A percentile compares a stretch with the other conserved stretches of the same genome.
phyloP scores from a whole-genome alignment of 495 filamentous ascomycete species.

The Daldinia loculata region DNA sequence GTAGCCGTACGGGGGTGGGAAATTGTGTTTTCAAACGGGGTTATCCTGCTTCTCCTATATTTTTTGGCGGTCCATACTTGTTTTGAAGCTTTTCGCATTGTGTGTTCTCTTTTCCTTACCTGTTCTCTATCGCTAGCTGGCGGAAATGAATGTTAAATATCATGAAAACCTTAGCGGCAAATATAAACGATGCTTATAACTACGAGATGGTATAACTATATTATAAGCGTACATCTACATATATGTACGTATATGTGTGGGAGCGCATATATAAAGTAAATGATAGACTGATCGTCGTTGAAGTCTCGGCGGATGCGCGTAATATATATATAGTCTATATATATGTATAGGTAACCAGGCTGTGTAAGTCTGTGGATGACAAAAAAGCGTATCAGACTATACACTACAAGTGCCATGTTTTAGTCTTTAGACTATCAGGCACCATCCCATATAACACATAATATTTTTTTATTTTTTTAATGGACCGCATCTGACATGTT shows the following conservation, averaged over 20 bases:
- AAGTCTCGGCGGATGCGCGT: neutral
- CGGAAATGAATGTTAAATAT: constrained; percentile 41
- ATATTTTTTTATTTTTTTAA: constrained; percentile 16
- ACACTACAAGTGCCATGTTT: neutral
- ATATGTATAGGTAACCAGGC: neutral
- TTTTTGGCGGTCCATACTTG: constrained; percentile 34
- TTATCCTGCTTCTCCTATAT: constrained; percentile 40
- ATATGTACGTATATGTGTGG: neutral
- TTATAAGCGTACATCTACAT: neutral
- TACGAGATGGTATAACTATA: constrained; percentile 4
- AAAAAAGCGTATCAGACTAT: neutral
- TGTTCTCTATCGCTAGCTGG: constrained; percentile 37
- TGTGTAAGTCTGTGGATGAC: neutral
- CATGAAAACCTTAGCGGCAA: constrained; percentile 38
- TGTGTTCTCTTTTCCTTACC: constrained; percentile 37
- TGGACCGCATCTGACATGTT: constrained; percentile 24
- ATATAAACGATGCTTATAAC: constrained; percentile 40
- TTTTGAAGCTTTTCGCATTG: constrained; percentile 42
- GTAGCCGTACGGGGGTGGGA: constrained; percentile 24
- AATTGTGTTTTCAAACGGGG: constrained; percentile 36
- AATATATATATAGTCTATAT: neutral
- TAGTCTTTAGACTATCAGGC: constrained; percentile 13
- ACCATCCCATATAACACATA: constrained; percentile 16
- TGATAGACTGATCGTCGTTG: neutral
- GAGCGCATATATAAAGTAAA: neutral